These are phyloP conservation scores for Piromyces finnis DNA, from an alignment of 192 early-diverging fungal genomes.

Conservation along the genomic window DNA sequence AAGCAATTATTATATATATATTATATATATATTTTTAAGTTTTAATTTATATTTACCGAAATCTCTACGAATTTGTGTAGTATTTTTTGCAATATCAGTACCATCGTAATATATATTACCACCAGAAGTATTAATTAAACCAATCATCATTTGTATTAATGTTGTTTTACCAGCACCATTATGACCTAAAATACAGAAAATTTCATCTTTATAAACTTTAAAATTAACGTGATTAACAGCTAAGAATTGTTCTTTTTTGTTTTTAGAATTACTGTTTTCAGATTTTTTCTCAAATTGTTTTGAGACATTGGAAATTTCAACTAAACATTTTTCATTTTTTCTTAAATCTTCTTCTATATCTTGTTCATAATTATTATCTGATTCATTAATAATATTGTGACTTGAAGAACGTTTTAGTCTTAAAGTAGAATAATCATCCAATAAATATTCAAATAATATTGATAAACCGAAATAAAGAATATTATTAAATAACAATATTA, in stretches of 20 bases:
- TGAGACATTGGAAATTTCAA: background rate
- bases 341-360: background rate
- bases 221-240: background rate
- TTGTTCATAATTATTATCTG: background rate
- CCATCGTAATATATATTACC: background rate
- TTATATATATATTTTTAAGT: background rate
- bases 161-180: conserved; percentile 2
- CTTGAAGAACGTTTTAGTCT: background rate
- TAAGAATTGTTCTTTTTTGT: background rate
- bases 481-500: background rate
- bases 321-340: background rate
- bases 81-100: background rate
- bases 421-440: background rate
- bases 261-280: background rate
- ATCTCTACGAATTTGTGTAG: background rate
- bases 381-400: background rate
- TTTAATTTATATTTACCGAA: background rate
- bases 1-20: too few species aligned
- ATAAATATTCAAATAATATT: background rate
- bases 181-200: background rate
- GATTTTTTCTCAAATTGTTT: background rate
- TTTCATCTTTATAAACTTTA: background rate
- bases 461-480: background rate
- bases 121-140: background rate
- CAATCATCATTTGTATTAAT: background rate